These are phyloP conservation scores for Phytophthora citricola DNA, from an alignment of 352 stramenopile genomes.

Conservation along the genomic window DNA sequence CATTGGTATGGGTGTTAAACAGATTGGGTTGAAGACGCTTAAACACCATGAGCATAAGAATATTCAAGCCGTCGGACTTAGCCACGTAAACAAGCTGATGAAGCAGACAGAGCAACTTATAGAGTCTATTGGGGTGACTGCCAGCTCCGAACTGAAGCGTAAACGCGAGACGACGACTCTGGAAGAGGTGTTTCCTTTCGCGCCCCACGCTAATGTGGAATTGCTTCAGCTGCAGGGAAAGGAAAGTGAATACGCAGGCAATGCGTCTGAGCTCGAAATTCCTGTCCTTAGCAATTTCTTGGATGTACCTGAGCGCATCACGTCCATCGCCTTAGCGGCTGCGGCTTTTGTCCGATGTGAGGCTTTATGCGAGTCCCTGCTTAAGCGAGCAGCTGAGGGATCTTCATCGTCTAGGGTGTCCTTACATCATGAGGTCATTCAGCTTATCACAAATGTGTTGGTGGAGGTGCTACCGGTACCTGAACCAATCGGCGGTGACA, in stretches of 20 bases:
- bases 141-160: slow-evolving; percentile 21
- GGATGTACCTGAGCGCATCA: slow-evolving; percentile 84
- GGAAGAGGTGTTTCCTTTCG: slow-evolving; percentile 48
- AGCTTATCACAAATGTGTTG: slow-evolving; percentile 83
- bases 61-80: slow-evolving; percentile 45
- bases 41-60: slow-evolving; percentile 55
- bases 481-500: slow-evolving; percentile 32
- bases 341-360: slow-evolving; percentile 83
- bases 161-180: slow-evolving; percentile 39
- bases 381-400: slow-evolving; percentile 82
- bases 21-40: slow-evolving; percentile 80
- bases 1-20: slow-evolving; percentile 73
- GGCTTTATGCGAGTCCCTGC: slow-evolving; percentile 77
- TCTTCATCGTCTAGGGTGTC: slow-evolving; percentile 92
- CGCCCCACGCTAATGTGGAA: slow-evolving; percentile 64
- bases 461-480: slow-evolving; percentile 88
- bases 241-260: slow-evolving; percentile 83
- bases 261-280: slow-evolving; percentile 65
- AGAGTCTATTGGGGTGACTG: slow-evolving; percentile 34
- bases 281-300: slow-evolving; percentile 83
- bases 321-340: slow-evolving; percentile 76
- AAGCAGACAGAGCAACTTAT: slow-evolving; percentile 54
- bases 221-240: slow-evolving; percentile 60
- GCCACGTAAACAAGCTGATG: slow-evolving; percentile 66
- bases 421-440: slow-evolving; percentile 90